Base-by-base conservation (phyloP, 768 basidiomycete species). In the Boletellus ananas region DNA sequence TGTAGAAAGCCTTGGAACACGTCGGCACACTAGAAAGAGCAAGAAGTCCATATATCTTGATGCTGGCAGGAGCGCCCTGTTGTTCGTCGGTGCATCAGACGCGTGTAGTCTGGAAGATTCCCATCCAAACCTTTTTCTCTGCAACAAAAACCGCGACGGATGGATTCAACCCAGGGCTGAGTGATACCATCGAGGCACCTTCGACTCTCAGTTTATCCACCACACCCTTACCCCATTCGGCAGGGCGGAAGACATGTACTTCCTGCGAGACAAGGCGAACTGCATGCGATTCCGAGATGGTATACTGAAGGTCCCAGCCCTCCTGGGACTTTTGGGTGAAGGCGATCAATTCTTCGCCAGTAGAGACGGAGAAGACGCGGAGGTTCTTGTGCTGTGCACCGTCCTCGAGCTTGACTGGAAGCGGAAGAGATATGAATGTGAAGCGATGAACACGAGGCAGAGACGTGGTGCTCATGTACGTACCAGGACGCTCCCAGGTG, bases 371-470 rank as follows among this genome's bases (percentile, higher is more conserved):
- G 77, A 94, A 99, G 56, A 97, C 77, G 51, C 90, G 84, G 52
- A 94, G 81, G 67, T 99, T 99, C 75, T 90, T 94, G 78, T 95
- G 90, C 70, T 93, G 91, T 2, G 80, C 66, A 47, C 89, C 91
- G 57, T 94, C 94, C 66, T 93, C 94, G 43, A 89, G 79, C 72
- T 96, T 96, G 60, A 83, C 82, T 80, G 55, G 21, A 8, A 40
- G 49, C 46, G 43, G 40, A 48, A 54, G 47, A 41, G 23, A 5
- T 16, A 50, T 16, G 50, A 65, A 25, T 31, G 20, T 16, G 40
- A 55, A 50, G 29, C 12, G 49, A 36, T 56, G 9, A 47, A 61
- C 65, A 65, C 55, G 67, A 63, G 60, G 66, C 44, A 12, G 17
- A 18, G 40, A 54, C n/a, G 45, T 39, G 50, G 35, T 44, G 36